Evolutionary conservation across 176 grass and related monocot genomes (phyloP), one percentile per base, ranked within the genome.

Genomic region (Carex pumila): DNA sequence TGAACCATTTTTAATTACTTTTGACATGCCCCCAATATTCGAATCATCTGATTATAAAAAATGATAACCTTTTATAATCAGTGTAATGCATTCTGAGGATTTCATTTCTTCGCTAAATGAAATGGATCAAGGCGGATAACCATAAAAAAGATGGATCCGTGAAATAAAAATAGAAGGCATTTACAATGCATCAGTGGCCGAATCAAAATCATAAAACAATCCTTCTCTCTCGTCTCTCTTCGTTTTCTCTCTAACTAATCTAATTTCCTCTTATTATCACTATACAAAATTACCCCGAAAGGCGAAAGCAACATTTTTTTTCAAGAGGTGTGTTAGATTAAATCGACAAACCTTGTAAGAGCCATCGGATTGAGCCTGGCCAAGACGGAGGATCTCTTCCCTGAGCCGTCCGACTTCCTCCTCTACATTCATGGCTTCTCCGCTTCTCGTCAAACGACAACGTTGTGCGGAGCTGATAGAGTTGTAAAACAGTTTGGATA

Each of bases 301-400:
- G 37, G 15, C 14, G 2, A 39, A 15, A 70, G 37, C 7, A 67
- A 3, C 79, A 85, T 61, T 83, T 79, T 79, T 79, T 74, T 52
- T 15, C 39, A 30, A 32, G 52, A 58, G n/a, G 19, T 37, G 18
- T 80, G 52, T 14, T 39, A 14, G 65, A 47, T 29, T 25, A 2
- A 6, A 97, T 88, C 90, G 37, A 13, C 18, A 2, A 1, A 98
- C 95, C 92, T 94, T 98, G 87, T 90, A 91, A 52, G 95, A 94
- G 63, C 95, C 95, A 34, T 98, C 92, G 10, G 89, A 83, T 81
- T 98, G 92, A 53, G 80, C 82, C 85, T 91, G 72, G 1, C 95
- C 95, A 7, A 98, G 90, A 85, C 95, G 90, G 71, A 89, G 95
- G 84, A 98, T 98, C 92, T 98, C 95, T 83, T 94, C 95, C 84